Evolutionary conservation across 306 rosid species (phyloP).

Genomic region (Vigna nakashimae): DNA sequence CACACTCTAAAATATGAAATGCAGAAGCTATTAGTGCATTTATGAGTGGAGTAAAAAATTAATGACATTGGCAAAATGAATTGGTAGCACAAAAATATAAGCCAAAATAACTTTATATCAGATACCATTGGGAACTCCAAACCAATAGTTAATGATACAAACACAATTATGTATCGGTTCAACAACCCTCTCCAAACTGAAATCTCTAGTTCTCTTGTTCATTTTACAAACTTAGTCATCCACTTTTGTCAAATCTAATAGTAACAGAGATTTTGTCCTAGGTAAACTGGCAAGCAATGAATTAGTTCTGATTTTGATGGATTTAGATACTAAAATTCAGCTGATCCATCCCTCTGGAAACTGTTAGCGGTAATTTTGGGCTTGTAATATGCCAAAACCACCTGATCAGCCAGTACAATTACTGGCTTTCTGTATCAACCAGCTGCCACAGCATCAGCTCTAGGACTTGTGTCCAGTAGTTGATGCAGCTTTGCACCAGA

Average conservation of each 20-base stretch:
- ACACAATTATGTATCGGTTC: conserved; percentile 42
- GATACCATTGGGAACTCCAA: conserved; percentile 35
- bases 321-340: conserved; percentile 59
- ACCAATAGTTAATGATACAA: conserved; percentile 41
- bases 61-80: neutral
- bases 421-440: conserved; percentile 57
- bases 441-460: conserved; percentile 91
- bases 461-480: conserved; percentile 77
- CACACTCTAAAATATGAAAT: neutral
- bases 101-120: conserved; percentile 29
- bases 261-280: conserved; percentile 39
- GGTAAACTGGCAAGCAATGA: conserved; percentile 55
- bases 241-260: conserved; percentile 53
- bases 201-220: conserved; percentile 56
- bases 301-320: conserved; percentile 59
- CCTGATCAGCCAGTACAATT: conserved; percentile 50
- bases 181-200: conserved; percentile 43
- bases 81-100: neutral
- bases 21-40: neutral
- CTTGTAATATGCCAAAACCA: conserved; percentile 97
- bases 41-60: neutral
- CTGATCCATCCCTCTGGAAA: conserved; percentile 52
- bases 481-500: conserved; percentile 81
- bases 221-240: conserved; percentile 60
- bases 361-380: conserved; percentile 84